Conservation (phyloP, 108 stramenopile species). For the Nitzschia sp. region DNA sequence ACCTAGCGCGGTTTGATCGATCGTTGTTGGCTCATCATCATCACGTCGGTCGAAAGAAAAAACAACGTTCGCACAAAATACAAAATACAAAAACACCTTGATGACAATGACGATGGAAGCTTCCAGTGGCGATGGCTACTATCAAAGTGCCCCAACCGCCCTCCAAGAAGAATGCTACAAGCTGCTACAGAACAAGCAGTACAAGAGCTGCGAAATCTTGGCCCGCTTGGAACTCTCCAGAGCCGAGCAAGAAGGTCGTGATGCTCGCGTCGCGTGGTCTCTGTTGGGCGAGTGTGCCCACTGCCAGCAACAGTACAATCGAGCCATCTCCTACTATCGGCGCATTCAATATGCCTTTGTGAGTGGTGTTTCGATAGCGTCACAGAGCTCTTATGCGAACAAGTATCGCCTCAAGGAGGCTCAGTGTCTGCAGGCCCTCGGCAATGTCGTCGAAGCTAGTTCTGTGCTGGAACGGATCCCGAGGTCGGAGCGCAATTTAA, state of each 20-base stretch:
- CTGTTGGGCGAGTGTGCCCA: slow-evolving; percentile 74
- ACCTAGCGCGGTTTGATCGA: too few species aligned
- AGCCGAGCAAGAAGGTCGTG: slow-evolving; percentile 43
- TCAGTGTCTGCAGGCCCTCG: slow-evolving; percentile 60
- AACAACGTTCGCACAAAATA: too few species aligned
- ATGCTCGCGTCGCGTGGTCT: slow-evolving; percentile 30
- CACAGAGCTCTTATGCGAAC: slow-evolving; percentile 14
- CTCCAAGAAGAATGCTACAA: slow-evolving; percentile 54
- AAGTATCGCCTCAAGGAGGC: slow-evolving; percentile 77
- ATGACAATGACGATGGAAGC: slow-evolving; percentile 5
- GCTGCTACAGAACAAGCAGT: slow-evolving; percentile 62
- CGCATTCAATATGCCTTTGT: slow-evolving; percentile 40
- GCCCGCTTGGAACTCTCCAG: slow-evolving; percentile 62
- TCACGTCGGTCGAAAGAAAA: too few species aligned
- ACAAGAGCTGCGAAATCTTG: slow-evolving; percentile 70
- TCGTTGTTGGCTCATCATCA: too few species aligned
- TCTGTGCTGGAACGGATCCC: slow-evolving; percentile 70
- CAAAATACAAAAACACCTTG: too few species aligned
- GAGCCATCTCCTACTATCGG: slow-evolving; percentile 69
- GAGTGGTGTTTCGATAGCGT: slow-evolving; percentile 10
- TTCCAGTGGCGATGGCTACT: background rate
- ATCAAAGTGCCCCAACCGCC: slow-evolving; percentile 19
- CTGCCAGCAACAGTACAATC: slow-evolving; percentile 44
- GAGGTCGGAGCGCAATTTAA: slow-evolving; percentile 39
- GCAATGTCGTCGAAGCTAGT: slow-evolving; percentile 67